phyloP scores from a whole-genome alignment of 139 green algal genomes.

The Closterium sp. region DNA sequence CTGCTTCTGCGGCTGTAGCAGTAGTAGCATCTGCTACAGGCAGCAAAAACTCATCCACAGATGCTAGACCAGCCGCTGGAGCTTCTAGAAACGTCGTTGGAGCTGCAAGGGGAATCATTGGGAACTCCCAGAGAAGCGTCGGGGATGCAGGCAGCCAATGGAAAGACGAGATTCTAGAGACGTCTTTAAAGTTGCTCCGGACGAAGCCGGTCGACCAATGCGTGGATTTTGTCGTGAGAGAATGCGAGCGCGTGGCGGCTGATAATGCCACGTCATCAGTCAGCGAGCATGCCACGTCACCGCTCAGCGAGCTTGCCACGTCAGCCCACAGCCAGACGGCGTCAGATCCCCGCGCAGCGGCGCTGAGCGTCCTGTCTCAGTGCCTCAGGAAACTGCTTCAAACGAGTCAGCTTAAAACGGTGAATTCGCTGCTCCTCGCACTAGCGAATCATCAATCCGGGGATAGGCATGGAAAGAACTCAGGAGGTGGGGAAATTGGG shows the following conservation, averaged over 20 bases:
- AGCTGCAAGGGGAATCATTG: too few relatives aligned
- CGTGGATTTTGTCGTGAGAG: background rate
- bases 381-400: background rate
- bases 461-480: background rate
- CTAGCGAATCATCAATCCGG: background rate
- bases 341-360: background rate
- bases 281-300: background rate
- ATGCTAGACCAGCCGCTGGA: too few relatives aligned
- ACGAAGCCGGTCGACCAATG: background rate
- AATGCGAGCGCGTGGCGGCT: background rate
- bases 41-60: background rate
- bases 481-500: background rate
- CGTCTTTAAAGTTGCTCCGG: background rate
- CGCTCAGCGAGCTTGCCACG: background rate
- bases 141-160: background rate
- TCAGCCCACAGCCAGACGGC: background rate
- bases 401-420: background rate
- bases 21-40: background rate
- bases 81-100: background rate
- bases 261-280: background rate
- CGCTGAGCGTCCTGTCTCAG: background rate
- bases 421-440: background rate
- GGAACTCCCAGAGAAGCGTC: background rate
- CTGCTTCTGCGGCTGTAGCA: background rate
- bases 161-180: background rate